These are phyloP conservation scores for Salix caprea DNA, from an alignment of 345 rosid species.

Conservation along the genomic window DNA sequence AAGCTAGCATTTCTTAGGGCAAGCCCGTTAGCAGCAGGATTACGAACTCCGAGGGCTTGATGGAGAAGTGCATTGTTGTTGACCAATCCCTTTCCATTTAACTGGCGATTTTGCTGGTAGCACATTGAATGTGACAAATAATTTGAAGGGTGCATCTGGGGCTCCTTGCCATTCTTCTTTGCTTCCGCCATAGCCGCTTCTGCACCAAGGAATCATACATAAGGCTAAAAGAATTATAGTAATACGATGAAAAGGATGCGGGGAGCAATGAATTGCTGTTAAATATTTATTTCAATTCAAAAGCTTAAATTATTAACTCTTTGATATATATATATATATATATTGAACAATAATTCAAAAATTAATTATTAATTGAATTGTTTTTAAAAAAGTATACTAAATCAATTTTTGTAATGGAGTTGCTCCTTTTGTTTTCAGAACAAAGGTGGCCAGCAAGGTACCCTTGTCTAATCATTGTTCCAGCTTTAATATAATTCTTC, in stretches of 20 bases:
- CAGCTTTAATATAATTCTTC: neutral
- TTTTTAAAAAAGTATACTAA: too few relatives aligned
- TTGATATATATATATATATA: too few relatives aligned
- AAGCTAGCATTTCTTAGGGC: constrained; percentile 1
- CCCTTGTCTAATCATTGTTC: neutral
- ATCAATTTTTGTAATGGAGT: too few relatives aligned
- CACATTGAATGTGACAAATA: neutral
- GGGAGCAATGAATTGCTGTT: too few relatives aligned
- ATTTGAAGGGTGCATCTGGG: neutral
- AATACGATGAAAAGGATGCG: too few relatives aligned
- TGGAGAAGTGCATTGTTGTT: neutral
- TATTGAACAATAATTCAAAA: too few relatives aligned
- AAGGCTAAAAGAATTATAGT: too few relatives aligned
- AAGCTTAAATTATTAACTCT: too few relatives aligned
- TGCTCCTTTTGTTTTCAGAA: too few relatives aligned
- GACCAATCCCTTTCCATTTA: neutral
- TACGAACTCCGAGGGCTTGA: constrained; percentile 3
- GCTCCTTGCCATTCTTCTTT: constrained; percentile 13
- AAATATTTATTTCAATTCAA: too few relatives aligned
- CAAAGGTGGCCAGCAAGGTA: neutral
- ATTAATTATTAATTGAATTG: too few relatives aligned
- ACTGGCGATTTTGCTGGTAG: constrained; percentile 16
- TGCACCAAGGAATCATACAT: constrained; percentile 11
- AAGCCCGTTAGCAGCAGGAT: constrained; percentile 1
- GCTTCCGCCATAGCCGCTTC: constrained; percentile 28